A percentile compares a stretch with the other conserved stretches of the same genome.
phyloP scores from a whole-genome alignment of 169 alveolate genomes.

The Cryptosporidium parvum region DNA sequence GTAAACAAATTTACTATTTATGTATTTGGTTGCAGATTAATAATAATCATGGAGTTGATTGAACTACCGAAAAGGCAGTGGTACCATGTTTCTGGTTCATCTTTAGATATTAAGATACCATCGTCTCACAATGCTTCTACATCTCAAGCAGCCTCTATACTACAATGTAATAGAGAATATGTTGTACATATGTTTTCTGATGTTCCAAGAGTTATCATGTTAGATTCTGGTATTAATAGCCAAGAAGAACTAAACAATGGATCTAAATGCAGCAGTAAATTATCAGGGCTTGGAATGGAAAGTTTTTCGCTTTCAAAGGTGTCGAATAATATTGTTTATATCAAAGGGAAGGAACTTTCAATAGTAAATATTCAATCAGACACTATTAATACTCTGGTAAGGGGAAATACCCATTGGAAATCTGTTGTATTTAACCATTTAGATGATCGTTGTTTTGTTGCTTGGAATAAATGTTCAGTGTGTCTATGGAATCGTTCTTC shows the following conservation, averaged over 20 bases:
- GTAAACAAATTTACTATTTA: background rate
- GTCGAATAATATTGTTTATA: constrained; percentile 50
- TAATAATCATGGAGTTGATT: constrained; percentile 33
- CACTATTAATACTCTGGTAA: constrained; percentile 3
- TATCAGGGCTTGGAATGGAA: constrained; percentile 61
- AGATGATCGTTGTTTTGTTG: constrained; percentile 61
- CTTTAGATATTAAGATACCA: constrained; percentile 24
- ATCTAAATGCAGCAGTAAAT: constrained; percentile 58
- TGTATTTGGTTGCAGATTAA: background rate
- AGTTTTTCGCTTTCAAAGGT: constrained; percentile 43
- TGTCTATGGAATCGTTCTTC: constrained; percentile 53
- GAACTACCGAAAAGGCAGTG: constrained; percentile 29
- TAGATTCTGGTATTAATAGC: constrained; percentile 38
- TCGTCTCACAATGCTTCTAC: constrained; percentile 33
- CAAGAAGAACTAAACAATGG: constrained; percentile 51
- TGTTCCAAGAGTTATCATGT: constrained; percentile 54
- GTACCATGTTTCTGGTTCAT: constrained; percentile 22
- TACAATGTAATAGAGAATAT: constrained; percentile 67
- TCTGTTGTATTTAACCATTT: constrained; percentile 35
- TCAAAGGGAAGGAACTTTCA: constrained; percentile 40
- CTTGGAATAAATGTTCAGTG: constrained; percentile 40
- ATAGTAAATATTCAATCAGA: constrained; percentile 58
- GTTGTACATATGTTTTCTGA: constrained; percentile 70
- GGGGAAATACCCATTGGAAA: constrained; percentile 33
- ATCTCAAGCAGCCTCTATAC: constrained; percentile 22